Percentiles rank a stretch among this genome's conserved stretches.
phyloP scores from a whole-genome alignment of 176 grass and related monocot genomes.

The Ensete glaucum region DNA sequence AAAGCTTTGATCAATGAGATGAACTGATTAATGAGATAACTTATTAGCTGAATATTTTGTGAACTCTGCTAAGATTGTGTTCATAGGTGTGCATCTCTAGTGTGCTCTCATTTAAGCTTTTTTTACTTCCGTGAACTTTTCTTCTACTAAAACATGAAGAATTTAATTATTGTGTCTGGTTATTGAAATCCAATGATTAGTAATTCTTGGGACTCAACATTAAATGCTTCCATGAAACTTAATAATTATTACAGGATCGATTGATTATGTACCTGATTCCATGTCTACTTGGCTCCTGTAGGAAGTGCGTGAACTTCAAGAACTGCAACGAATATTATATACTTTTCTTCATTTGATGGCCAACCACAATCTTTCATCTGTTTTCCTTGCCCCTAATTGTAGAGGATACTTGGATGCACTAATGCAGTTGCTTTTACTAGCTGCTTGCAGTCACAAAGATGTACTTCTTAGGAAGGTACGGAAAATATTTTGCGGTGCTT shows the following conservation, averaged over 20 bases:
- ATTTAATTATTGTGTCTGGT: too few relatives aligned
- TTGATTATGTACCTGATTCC: not conserved
- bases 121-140: too few relatives aligned
- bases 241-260: not conserved
- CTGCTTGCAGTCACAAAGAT: conserved; percentile 89
- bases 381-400: conserved; percentile 71
- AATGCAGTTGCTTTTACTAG: conserved; percentile 69
- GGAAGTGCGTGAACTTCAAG: conserved; percentile 96
- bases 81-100: too few relatives aligned
- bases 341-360: conserved; percentile 79
- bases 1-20: too few relatives aligned
- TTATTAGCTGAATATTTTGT: too few relatives aligned
- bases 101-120: too few relatives aligned
- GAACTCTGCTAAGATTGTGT: too few relatives aligned
- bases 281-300: conserved; percentile 31
- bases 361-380: conserved; percentile 62
- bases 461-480: conserved; percentile 70
- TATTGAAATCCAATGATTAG: not conserved
- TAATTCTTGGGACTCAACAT: not conserved
- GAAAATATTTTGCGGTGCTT: not conserved
- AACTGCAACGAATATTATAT: conserved; percentile 72
- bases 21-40: too few relatives aligned
- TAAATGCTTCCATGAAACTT: not conserved
- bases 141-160: too few relatives aligned
- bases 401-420: conserved; percentile 59